A percentile compares a stretch with the other conserved stretches of the same genome.
Evolutionary conservation across 228 moss, liverwort and hornwort species (phyloP).

Genomic region (Sphagnum magellanicum): DNA sequence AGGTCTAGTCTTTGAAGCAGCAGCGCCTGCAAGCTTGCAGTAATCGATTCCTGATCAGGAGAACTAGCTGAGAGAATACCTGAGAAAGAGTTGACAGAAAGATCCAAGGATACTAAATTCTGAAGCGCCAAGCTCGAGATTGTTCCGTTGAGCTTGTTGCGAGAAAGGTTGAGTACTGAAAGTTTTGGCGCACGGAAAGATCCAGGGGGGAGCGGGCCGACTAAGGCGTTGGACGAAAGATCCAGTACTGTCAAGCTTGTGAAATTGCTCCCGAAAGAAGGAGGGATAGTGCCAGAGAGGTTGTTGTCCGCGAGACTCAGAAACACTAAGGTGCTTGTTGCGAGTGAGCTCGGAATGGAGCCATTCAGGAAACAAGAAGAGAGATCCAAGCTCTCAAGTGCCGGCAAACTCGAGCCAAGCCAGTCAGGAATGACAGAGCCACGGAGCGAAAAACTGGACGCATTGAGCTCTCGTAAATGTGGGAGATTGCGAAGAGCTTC

Average conservation of each 20-base stretch:
- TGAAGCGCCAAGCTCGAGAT: constrained; percentile 31
- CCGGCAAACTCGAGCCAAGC: constrained; percentile 34
- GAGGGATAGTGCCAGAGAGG: constrained; percentile 52
- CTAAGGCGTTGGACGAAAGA: constrained; percentile 57
- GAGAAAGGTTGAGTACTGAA: constrained; percentile 48
- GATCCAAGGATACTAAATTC: constrained; percentile 38
- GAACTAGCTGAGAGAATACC: constrained; percentile 25
- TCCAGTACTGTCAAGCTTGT: constrained; percentile 44
- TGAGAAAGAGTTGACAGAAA: constrained; percentile 53
- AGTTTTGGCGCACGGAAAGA: constrained; percentile 50
- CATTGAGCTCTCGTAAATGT: constrained; percentile 49
- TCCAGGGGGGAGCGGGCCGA: constrained; percentile 39
- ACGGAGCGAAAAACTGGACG: constrained; percentile 38
- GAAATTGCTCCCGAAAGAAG: constrained; percentile 28
- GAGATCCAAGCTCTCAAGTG: constrained; percentile 55
- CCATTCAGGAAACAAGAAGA: constrained; percentile 50
- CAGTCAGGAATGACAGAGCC: constrained; percentile 44
- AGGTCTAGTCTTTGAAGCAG: constrained; percentile 37
- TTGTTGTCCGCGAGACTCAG: constrained; percentile 45
- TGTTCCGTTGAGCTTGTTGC: constrained; percentile 60
- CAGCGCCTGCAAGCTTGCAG: constrained; percentile 16
- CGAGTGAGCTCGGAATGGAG: constrained; percentile 47
- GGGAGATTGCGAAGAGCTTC: constrained; percentile 45
- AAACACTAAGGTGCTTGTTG: constrained; percentile 19
- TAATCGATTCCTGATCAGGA: constrained; percentile 14